Percentiles rank a stretch among this genome's conserved stretches.
Evolutionary conservation across 2,329 filamentous ascomycete species (phyloP).

Genomic region (Penicillium sp.): DNA sequence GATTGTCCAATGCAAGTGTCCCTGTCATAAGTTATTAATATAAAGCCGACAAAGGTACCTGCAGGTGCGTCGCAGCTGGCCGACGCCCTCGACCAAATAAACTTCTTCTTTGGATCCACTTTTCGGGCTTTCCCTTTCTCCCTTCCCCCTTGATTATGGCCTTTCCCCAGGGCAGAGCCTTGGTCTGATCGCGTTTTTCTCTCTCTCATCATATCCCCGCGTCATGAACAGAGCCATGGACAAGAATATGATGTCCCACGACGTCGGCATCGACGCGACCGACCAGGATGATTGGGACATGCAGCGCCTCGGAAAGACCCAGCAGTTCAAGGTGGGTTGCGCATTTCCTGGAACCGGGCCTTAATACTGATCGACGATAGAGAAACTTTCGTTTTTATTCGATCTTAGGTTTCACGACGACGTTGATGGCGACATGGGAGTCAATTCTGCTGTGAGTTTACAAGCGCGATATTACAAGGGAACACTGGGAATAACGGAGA

Average conservation of each 20-base stretch:
- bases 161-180: neutral
- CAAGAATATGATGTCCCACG: constrained; percentile 17
- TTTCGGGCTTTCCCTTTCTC: neutral
- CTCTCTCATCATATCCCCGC: neutral
- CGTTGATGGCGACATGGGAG: constrained; percentile 42
- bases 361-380: constrained; percentile 22
- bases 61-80: neutral
- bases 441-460: constrained; percentile 35
- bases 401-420: constrained; percentile 39
- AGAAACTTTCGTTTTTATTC: constrained; percentile 41
- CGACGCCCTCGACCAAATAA: neutral
- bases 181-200: neutral
- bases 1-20: neutral
- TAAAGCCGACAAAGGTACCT: neutral
- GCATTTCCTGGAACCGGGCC: neutral
- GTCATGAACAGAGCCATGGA: neutral
- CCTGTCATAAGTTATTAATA: too few relatives aligned
- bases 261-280: constrained; percentile 12
- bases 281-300: constrained; percentile 38
- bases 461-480: neutral
- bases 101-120: constrained; percentile 2
- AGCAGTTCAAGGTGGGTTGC: constrained; percentile 43
- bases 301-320: constrained; percentile 50
- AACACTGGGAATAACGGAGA: constrained; percentile 3
- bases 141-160: neutral